These are phyloP conservation scores for Rhodotorula mucilaginosa DNA, from an alignment of 1,284 basidiomycete species.

Conservation along the genomic window DNA sequence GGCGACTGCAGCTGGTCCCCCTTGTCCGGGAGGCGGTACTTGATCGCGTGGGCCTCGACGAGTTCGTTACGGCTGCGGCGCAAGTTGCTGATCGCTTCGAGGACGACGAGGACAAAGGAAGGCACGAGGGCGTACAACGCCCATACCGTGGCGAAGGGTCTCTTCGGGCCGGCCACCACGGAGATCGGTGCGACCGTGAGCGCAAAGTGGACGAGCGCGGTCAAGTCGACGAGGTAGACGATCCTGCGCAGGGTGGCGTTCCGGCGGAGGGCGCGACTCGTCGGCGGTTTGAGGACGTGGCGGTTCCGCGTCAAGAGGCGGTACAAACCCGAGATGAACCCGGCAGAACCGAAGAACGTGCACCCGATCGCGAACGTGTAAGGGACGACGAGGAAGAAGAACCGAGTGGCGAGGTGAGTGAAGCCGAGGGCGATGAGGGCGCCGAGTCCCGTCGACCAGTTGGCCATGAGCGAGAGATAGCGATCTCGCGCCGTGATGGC, in stretches of 20 bases:
- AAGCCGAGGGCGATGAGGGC: not conserved
- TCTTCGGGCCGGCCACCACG: not conserved
- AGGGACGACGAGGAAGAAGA: not conserved
- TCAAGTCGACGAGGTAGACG: not conserved
- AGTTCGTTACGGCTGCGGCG: not conserved
- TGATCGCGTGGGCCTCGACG: not conserved
- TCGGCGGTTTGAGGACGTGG: not conserved
- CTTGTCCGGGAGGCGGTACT: not conserved
- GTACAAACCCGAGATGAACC: not conserved
- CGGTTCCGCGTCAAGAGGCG: not conserved
- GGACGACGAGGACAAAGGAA: not conserved
- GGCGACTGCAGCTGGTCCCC: not conserved
- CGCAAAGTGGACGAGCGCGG: not conserved
- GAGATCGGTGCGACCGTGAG: not conserved
- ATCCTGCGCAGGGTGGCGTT: not conserved
- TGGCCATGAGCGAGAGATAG: not conserved
- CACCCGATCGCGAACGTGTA: not conserved
- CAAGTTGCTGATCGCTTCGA: not conserved
- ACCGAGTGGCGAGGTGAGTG: not conserved
- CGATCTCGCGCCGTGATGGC: not conserved
- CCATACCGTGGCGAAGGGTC: not conserved
- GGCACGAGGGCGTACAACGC: not conserved
- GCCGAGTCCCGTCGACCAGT: not conserved
- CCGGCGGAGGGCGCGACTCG: not conserved
- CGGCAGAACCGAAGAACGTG: not conserved